phyloP scores from a whole-genome alignment of 495 filamentous ascomycete genomes.

The Letharia columbiana region DNA sequence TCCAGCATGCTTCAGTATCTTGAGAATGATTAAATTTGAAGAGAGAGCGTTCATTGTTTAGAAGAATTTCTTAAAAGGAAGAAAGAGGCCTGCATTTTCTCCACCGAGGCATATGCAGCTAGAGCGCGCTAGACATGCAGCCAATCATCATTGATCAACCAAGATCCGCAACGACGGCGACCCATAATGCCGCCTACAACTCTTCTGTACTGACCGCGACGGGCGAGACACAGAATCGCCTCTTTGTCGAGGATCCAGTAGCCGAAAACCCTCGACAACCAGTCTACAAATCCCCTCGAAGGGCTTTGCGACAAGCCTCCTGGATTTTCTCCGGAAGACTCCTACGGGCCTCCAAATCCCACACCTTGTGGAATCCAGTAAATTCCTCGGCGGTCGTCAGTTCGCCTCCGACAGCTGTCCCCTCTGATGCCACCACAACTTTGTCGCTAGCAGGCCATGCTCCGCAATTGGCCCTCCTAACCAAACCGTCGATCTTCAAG shows the following conservation, averaged over 20 bases:
- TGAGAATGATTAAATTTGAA: not conserved
- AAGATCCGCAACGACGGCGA: conserved; percentile 6
- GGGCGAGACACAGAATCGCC: conserved; percentile 1
- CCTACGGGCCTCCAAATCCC: conserved; percentile 6
- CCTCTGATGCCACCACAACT: not conserved
- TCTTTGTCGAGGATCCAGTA: not conserved
- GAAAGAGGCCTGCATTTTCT: not conserved
- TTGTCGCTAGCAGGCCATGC: conserved; percentile 5
- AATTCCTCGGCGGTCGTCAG: conserved; percentile 12
- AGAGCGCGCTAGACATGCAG: conserved; percentile 12
- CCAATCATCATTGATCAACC: conserved; percentile 6
- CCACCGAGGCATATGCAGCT: conserved; percentile 8
- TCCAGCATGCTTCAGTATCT: not conserved
- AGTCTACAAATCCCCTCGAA: conserved; percentile 2
- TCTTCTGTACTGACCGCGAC: not conserved
- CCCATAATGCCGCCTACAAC: conserved; percentile 7
- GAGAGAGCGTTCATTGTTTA: not conserved
- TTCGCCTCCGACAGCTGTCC: conserved; percentile 2
- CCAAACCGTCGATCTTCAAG: not conserved
- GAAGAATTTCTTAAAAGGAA: not conserved
- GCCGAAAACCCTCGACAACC: not conserved
- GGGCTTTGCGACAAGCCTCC: conserved; percentile 10
- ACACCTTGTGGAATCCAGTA: conserved; percentile 15
- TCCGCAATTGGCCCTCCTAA: conserved; percentile 6
- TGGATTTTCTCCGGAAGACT: conserved; percentile 6